Conservation (phyloP, 176 grass and related monocot genomes). For the Zoysia pacifica region DNA sequence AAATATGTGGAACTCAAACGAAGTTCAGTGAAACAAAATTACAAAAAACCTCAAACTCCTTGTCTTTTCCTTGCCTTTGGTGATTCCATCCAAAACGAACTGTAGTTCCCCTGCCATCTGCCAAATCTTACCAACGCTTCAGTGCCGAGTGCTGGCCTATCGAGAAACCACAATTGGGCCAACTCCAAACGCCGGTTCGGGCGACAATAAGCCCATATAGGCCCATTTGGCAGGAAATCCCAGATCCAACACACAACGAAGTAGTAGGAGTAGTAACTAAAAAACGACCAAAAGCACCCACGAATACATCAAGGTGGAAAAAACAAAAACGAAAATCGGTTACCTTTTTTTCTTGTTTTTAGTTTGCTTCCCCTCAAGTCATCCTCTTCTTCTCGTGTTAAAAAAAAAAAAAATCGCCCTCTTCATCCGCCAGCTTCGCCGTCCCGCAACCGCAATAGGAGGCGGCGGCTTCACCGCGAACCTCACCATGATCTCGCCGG, state of each 20-base stretch:
- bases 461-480: slow-evolving; percentile 45
- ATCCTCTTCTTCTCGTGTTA: no score
- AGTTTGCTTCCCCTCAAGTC: not conserved
- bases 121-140: slow-evolving; percentile 2
- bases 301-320: slow-evolving; percentile 6
- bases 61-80: not conserved
- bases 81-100: not conserved
- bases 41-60: not conserved
- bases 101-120: not conserved
- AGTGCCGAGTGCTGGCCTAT: not conserved
- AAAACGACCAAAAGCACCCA: slow-evolving; percentile 17
- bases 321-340: slow-evolving; percentile 25
- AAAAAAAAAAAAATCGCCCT: slow-evolving; percentile 5
- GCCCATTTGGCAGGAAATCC: not conserved
- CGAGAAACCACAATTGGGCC: slow-evolving; percentile 17
- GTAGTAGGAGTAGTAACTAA: slow-evolving; percentile 7
- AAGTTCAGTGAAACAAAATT: not conserved
- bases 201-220: not conserved
- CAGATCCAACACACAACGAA: not conserved
- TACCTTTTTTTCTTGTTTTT: not conserved
- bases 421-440: slow-evolving; percentile 44
- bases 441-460: slow-evolving; percentile 32
- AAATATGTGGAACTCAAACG: not conserved
- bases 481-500: slow-evolving; percentile 74
- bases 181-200: not conserved